A percentile compares a stretch with the other conserved stretches of the same genome.
These are phyloP conservation scores for Prunus armeniaca DNA, from an alignment of 306 rosid species.

Conservation along the genomic window DNA sequence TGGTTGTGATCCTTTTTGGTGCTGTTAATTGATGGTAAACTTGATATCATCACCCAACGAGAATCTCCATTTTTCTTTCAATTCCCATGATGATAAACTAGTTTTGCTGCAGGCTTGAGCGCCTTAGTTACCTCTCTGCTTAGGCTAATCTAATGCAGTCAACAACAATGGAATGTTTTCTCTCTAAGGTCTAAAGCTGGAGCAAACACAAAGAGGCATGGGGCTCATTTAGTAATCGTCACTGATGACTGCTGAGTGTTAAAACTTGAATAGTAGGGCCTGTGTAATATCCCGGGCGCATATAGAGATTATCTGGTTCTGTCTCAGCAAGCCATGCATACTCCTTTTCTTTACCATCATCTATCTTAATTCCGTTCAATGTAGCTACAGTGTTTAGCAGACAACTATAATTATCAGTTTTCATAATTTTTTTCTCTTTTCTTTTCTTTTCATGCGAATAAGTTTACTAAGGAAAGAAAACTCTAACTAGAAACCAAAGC, in stretches of 20 bases:
- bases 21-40: neutral
- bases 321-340: constrained; percentile 87
- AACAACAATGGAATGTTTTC: neutral
- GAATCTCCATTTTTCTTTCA: neutral
- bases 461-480: neutral
- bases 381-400: constrained; percentile 43
- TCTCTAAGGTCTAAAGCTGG: neutral
- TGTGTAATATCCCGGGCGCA: constrained; percentile 66
- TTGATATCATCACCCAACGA: neutral
- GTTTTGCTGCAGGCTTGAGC: too few relatives aligned
- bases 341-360: constrained; percentile 57
- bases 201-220: neutral
- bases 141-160: constrained; percentile 3
- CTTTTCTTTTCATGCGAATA: neutral
- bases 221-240: neutral
- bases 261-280: constrained; percentile 67
- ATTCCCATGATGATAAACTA: neutral
- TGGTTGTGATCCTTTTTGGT: too few relatives aligned
- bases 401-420: constrained; percentile 1
- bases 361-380: constrained; percentile 30
- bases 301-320: constrained; percentile 62
- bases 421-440: too few relatives aligned
- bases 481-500: neutral
- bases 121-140: neutral
- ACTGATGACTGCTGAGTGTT: constrained; percentile 20